phyloP scores from a whole-genome alignment of 2,329 filamentous ascomycete species.

The Septoria petroselini region DNA sequence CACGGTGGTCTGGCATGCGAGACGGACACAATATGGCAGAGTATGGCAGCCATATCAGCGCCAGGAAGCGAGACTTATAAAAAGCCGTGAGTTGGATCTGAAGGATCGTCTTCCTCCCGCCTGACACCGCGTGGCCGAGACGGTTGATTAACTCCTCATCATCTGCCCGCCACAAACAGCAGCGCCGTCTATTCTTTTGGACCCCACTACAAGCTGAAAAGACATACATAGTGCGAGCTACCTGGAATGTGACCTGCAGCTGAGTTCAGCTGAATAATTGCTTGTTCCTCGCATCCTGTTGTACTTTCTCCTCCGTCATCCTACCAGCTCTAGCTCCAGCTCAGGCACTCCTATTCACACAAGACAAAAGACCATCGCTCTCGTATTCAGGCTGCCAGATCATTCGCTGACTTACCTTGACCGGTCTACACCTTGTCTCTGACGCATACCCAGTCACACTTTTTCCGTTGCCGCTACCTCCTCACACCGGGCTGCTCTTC shows the following conservation, averaged over 20 bases:
- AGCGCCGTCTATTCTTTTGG: background rate
- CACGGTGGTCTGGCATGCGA: background rate
- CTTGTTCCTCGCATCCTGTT: background rate
- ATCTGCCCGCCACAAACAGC: background rate
- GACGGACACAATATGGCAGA: conserved; percentile 3
- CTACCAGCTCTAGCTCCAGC: background rate
- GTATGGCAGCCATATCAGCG: conserved; percentile 10
- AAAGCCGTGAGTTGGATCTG: conserved; percentile 1
- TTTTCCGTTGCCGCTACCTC: background rate
- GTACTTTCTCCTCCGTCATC: background rate
- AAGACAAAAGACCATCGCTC: conserved; percentile 6
- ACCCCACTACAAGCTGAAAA: conserved; percentile 1
- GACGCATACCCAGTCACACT: conserved; percentile 3
- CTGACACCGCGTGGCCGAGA: conserved; percentile 4
- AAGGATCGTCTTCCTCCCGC: background rate
- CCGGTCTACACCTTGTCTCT: conserved; percentile 12
- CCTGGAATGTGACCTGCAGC: conserved; percentile 10
- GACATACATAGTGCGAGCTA: background rate
- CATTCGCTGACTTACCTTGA: conserved; percentile 11
- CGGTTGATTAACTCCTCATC: background rate
- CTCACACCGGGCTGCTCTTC: background rate
- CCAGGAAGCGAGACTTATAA: conserved; percentile 1
- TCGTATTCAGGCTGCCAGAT: conserved; percentile 1
- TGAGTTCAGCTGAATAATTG: conserved; percentile 13
- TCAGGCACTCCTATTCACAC: background rate